Conservation (phyloP, 306 rosid species). For the Sindora glabra region DNA sequence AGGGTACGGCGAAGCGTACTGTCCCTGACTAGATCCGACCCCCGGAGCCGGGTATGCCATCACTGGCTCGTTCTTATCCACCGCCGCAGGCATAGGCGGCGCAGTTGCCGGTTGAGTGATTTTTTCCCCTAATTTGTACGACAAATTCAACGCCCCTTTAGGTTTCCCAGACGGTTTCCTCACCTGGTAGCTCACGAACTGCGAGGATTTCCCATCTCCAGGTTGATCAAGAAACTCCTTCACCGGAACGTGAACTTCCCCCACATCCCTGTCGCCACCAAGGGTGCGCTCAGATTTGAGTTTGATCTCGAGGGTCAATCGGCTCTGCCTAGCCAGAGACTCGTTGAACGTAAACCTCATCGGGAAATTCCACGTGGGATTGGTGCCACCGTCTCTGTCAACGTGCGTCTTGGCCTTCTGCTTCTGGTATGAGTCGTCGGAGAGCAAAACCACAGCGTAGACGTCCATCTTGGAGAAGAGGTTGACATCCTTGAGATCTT, state of each 20-base stretch:
- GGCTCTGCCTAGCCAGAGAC: constrained; percentile 26
- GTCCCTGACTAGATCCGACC: neutral
- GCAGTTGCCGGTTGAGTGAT: neutral
- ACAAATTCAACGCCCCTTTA: constrained; percentile 44
- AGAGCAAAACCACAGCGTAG: constrained; percentile 51
- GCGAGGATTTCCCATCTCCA: constrained; percentile 11
- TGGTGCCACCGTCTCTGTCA: constrained; percentile 31
- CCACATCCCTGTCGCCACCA: constrained; percentile 48
- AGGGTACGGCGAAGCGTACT: neutral
- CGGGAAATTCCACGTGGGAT: constrained; percentile 59
- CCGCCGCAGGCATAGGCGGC: neutral
- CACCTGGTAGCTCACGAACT: constrained; percentile 48
- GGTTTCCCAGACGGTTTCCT: constrained; percentile 44
- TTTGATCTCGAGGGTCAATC: constrained; percentile 34
- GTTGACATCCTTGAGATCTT: constrained; percentile 57
- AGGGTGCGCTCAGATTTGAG: constrained; percentile 43
- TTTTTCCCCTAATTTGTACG: constrained; percentile 28
- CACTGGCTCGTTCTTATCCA: neutral
- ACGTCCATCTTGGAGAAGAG: constrained; percentile 69
- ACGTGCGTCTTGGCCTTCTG: constrained; percentile 35
- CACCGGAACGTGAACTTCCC: constrained; percentile 44
- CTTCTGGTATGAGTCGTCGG: constrained; percentile 24
- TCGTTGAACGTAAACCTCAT: constrained; percentile 40
- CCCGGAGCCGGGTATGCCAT: constrained; percentile 9
- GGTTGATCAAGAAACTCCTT: constrained; percentile 46